Evolutionary conservation across 805 yeast species (phyloP).

Genomic region (Metschnikowia baotianmanensis): DNA sequence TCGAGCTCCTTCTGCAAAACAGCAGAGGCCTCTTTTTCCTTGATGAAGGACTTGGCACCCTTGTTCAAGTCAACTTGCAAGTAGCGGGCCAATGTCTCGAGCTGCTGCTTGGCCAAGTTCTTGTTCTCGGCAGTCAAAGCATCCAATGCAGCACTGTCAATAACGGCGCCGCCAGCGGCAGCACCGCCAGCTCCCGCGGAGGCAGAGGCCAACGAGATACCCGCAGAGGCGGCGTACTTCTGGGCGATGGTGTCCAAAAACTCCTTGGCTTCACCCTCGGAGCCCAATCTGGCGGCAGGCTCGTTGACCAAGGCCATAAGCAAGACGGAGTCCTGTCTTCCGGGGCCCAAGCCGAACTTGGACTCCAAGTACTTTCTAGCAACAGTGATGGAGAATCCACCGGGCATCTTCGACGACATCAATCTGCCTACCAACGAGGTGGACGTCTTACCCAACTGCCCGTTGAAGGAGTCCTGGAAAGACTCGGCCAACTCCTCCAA

Average conservation of each 20-base stretch:
- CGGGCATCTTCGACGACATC: slow-evolving; percentile 98
- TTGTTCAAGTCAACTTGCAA: slow-evolving; percentile 87
- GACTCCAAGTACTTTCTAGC: slow-evolving; percentile 91
- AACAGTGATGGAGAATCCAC: slow-evolving; percentile 91
- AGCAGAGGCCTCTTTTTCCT: slow-evolving; percentile 79
- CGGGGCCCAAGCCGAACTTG: slow-evolving; percentile 89
- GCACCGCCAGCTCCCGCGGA: slow-evolving; percentile 52
- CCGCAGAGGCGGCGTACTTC: slow-evolving; percentile 82
- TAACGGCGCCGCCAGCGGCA: slow-evolving; percentile 77
- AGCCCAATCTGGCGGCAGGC: slow-evolving; percentile 84
- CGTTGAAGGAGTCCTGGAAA: slow-evolving; percentile 87
- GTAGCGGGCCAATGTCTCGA: slow-evolving; percentile 93
- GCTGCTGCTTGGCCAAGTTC: slow-evolving; percentile 68
- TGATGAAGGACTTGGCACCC: slow-evolving; percentile 82
- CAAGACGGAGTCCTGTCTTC: slow-evolving; percentile 91
- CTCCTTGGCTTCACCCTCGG: slow-evolving; percentile 87
- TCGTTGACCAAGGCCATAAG: slow-evolving; percentile 82
- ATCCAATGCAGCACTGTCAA: slow-evolving; percentile 95
- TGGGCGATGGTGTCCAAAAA: slow-evolving; percentile 80
- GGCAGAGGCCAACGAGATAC: slow-evolving; percentile 71
- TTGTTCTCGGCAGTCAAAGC: slow-evolving; percentile 70
- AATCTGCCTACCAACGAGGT: slow-evolving; percentile 84
- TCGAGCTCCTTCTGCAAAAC: slow-evolving; percentile 88
- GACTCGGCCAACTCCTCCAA: slow-evolving; percentile 91
- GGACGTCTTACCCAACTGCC: slow-evolving; percentile 92